Conservation (phyloP, 75 land plant genomes). For the Cryptomeria japonica region DNA sequence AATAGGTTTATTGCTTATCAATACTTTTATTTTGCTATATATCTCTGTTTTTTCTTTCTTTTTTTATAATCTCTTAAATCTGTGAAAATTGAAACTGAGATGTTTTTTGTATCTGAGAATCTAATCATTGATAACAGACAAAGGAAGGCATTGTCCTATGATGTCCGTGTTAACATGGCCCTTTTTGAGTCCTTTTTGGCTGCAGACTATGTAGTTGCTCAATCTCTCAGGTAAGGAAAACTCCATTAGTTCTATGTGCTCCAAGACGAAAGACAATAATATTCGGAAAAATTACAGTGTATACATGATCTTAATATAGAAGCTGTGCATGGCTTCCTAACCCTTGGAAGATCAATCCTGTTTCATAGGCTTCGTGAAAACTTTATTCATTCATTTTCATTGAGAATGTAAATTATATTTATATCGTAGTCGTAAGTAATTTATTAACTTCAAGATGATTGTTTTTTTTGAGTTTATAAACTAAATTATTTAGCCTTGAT, state of each 20-base stretch:
- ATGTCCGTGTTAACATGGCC: constrained; percentile 61
- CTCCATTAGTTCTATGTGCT: background rate
- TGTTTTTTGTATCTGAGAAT: constrained; percentile 8
- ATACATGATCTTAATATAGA: background rate
- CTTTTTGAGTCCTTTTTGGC: constrained; percentile 69
- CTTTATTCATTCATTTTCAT: background rate
- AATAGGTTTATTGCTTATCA: constrained; percentile 45
- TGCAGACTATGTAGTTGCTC: constrained; percentile 79
- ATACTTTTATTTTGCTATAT: background rate
- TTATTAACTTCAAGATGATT: background rate
- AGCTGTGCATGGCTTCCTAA: background rate
- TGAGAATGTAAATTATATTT: background rate
- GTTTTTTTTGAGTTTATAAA: background rate
- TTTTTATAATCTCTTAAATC: background rate
- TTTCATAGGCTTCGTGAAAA: background rate
- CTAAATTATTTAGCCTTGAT: background rate
- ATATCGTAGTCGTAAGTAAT: background rate
- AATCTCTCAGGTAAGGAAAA: constrained; percentile 62
- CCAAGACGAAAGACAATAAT: background rate
- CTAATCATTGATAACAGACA: constrained; percentile 28
- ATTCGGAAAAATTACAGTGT: background rate
- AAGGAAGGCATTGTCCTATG: constrained; percentile 43
- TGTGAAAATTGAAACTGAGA: background rate
- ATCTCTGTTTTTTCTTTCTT: background rate
- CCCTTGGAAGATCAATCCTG: background rate